A percentile compares a stretch with the other conserved stretches of the same genome.
phyloP scores from a whole-genome alignment of 768 basidiomycete genomes.

The Phlebiopsis gigantea region DNA sequence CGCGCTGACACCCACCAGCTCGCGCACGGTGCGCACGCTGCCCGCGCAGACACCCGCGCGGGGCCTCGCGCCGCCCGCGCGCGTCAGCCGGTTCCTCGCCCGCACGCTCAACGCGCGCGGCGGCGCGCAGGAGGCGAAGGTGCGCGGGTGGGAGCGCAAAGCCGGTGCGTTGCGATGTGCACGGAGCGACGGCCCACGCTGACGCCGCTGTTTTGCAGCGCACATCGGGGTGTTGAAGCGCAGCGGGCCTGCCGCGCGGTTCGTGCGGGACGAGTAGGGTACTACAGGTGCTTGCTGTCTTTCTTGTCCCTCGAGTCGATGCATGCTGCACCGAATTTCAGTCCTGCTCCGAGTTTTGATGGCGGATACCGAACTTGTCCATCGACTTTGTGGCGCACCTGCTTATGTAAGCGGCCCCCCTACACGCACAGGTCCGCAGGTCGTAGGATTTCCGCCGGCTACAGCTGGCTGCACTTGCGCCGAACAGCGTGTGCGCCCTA shows the following conservation, averaged over 20 bases:
- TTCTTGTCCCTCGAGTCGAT: no score
- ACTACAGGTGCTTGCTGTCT: neutral
- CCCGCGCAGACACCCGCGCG: conserved; percentile 30
- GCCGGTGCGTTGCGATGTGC: conserved; percentile 53
- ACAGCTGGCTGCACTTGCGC: no score
- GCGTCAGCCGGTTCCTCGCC: conserved; percentile 47
- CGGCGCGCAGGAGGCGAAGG: conserved; percentile 28
- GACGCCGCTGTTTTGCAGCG: conserved; percentile 34
- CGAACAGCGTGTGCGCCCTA: no score
- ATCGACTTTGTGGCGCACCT: no score
- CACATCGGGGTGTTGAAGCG: conserved; percentile 53
- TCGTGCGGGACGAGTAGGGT: conserved; percentile 29
- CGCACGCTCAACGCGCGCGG: conserved; percentile 46
- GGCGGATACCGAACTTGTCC: no score
- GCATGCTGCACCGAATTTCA: no score
- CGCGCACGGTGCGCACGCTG: conserved; percentile 50
- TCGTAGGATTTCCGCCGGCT: no score
- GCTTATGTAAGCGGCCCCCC: no score
- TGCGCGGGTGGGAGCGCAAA: conserved; percentile 52
- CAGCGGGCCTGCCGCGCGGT: conserved; percentile 48
- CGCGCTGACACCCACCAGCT: conserved; percentile 29
- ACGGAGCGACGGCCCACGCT: neutral
- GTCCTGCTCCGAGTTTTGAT: no score
- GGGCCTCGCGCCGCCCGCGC: conserved; percentile 36
- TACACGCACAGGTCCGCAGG: no score